These are phyloP conservation scores for Nakaseomyces bracarensis DNA, from an alignment of 1,139 yeast species.

Conservation along the genomic window DNA sequence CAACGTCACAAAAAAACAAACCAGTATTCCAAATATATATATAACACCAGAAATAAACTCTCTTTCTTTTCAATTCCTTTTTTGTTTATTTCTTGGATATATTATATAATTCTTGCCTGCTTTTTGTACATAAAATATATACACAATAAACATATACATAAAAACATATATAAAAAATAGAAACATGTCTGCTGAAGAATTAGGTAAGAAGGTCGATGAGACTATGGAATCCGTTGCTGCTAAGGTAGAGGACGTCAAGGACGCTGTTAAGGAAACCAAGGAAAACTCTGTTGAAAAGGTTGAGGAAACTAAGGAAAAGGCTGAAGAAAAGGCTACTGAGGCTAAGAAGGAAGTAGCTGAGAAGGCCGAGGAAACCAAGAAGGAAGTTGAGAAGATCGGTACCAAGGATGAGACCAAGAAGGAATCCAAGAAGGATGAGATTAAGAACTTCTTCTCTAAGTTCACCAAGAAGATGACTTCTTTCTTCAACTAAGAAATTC, in stretches of 20 bases:
- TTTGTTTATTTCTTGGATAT: too few relatives aligned
- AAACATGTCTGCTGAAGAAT: slow-evolving; percentile 9
- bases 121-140: not conserved
- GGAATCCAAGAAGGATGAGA: slow-evolving; percentile 19
- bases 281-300: slow-evolving; percentile 17
- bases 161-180: not conserved
- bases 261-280: not conserved
- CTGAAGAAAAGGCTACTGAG: slow-evolving; percentile 18
- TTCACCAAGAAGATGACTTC: slow-evolving; percentile 5
- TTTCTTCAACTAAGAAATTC: slow-evolving; percentile 6
- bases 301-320: slow-evolving; percentile 20
- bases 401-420: slow-evolving; percentile 15
- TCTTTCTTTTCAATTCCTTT: too few relatives aligned
- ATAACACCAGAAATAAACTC: too few relatives aligned
- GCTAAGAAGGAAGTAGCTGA: slow-evolving; percentile 21
- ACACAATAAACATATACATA: slow-evolving; percentile 1
- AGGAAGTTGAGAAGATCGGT: slow-evolving; percentile 19
- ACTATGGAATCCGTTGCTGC: slow-evolving; percentile 8
- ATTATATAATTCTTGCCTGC: not conserved
- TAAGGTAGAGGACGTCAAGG: slow-evolving; percentile 11
- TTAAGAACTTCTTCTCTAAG: slow-evolving; percentile 7
- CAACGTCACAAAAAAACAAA: too few relatives aligned
- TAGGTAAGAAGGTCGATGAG: slow-evolving; percentile 9
- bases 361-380: slow-evolving; percentile 17
- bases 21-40: too few relatives aligned